phyloP scores from a whole-genome alignment of 2,329 filamentous ascomycete species.

The Botrytis tulipae region DNA sequence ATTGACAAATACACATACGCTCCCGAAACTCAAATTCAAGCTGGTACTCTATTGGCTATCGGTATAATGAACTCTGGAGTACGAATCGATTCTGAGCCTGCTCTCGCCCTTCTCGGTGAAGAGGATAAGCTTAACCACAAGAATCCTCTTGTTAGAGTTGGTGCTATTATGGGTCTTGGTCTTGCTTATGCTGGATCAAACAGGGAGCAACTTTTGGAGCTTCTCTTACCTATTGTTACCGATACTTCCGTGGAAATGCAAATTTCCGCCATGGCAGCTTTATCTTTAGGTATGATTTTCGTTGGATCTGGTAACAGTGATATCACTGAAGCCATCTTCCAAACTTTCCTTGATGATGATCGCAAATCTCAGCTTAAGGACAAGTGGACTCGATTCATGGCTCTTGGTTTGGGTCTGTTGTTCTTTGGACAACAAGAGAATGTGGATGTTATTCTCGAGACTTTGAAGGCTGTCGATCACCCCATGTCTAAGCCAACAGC shows the following conservation, averaged over 20 bases:
- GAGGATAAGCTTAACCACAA: slow-evolving; percentile 75
- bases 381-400: slow-evolving; percentile 98
- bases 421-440: slow-evolving; percentile 98
- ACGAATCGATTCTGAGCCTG: slow-evolving; percentile 83
- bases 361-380: slow-evolving; percentile 87
- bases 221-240: slow-evolving; percentile 80
- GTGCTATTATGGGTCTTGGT: slow-evolving; percentile 93
- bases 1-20: slow-evolving; percentile 93
- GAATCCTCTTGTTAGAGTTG: slow-evolving; percentile 73
- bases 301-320: slow-evolving; percentile 90
- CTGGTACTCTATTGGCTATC: slow-evolving; percentile 87
- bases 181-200: slow-evolving; percentile 93
- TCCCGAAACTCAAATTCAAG: slow-evolving; percentile 78
- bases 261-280: slow-evolving; percentile 90
- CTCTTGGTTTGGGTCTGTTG: slow-evolving; percentile 84
- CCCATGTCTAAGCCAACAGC: slow-evolving; percentile 96
- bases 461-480: slow-evolving; percentile 93
- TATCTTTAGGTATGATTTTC: slow-evolving; percentile 86
- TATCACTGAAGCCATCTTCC: slow-evolving; percentile 87
- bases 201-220: slow-evolving; percentile 81
- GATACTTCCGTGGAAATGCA: slow-evolving; percentile 90
- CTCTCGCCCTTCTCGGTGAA: slow-evolving; percentile 81
- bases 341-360: slow-evolving; percentile 90
- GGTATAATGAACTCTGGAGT: slow-evolving; percentile 96
- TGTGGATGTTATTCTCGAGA: slow-evolving; percentile 96